These are phyloP conservation scores for Lasiosphaeriaceae sp. DNA, from an alignment of 495 filamentous ascomycete genomes.

Conservation along the genomic window DNA sequence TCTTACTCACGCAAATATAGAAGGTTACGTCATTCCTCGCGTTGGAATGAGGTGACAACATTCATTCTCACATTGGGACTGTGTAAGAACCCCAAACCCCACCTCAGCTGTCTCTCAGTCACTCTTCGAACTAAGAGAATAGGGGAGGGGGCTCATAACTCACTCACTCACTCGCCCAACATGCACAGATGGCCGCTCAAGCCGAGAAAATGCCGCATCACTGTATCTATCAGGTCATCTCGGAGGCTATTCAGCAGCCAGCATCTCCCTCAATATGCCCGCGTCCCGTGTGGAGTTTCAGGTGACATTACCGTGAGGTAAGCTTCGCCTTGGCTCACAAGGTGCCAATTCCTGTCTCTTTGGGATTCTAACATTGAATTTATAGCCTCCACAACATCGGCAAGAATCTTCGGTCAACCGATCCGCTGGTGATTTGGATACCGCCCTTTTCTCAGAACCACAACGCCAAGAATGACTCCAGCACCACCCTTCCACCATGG, in stretches of 20 bases:
- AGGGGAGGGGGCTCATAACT: no score
- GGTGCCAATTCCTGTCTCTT: no score
- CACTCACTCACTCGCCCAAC: neutral
- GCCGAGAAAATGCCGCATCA: neutral
- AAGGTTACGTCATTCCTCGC: no score
- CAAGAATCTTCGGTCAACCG: slow-evolving; percentile 14
- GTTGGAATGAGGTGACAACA: no score
- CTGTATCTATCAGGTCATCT: neutral
- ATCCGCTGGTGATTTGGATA: slow-evolving; percentile 33
- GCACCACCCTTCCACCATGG: slow-evolving; percentile 27
- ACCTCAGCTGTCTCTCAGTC: no score
- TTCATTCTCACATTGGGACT: no score
- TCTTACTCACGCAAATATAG: no score
- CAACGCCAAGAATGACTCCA: neutral
- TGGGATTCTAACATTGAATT: no score
- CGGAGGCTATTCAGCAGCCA: slow-evolving; percentile 3
- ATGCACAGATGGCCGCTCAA: slow-evolving; percentile 14
- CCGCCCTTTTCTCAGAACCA: slow-evolving; percentile 25
- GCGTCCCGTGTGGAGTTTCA: slow-evolving; percentile 18
- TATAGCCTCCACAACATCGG: slow-evolving; percentile 30
- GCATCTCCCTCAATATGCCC: slow-evolving; percentile 7
- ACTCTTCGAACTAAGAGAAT: no score
- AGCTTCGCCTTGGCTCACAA: neutral
- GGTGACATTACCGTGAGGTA: slow-evolving; percentile 25
- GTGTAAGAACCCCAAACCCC: no score